Conservation (phyloP, 805 yeast species). For the Blastobotrys americana region DNA sequence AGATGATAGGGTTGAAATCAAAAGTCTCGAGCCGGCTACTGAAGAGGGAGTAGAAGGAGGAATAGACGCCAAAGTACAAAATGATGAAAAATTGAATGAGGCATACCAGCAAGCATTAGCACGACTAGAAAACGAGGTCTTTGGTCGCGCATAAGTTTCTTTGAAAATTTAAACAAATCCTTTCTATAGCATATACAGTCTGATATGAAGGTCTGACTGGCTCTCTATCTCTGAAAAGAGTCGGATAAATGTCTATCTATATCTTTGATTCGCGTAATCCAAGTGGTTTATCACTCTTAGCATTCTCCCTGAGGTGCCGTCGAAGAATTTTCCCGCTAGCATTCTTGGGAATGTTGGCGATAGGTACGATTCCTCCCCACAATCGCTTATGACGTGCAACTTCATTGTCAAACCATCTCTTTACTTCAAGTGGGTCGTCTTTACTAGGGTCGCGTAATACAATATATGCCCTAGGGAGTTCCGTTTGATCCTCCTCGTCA, state of each 20-base stretch:
- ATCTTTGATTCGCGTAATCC: conserved; percentile 10
- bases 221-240: too few species aligned
- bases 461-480: conserved; percentile 35
- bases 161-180: too few species aligned
- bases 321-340: conserved; percentile 94
- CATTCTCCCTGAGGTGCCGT: conserved; percentile 66
- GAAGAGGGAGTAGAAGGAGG: conserved; percentile 15
- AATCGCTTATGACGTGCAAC: conserved; percentile 34
- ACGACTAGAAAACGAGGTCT: conserved; percentile 17
- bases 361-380: conserved; percentile 50
- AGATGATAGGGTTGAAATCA: conserved; percentile 14
- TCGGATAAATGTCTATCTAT: too few species aligned
- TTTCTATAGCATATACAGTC: background rate
- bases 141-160: conserved; percentile 4
- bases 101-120: conserved; percentile 17
- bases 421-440: conserved; percentile 21
- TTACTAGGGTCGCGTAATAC: conserved; percentile 20
- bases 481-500: conserved; percentile 76
- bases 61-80: conserved; percentile 2
- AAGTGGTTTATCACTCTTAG: conserved; percentile 15
- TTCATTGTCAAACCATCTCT: conserved; percentile 30
- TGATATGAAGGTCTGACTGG: background rate
- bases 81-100: conserved; percentile 7
- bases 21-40: background rate
- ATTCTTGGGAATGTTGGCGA: conserved; percentile 84